phyloP scores from a whole-genome alignment of 176 grass and related monocot genomes.

The Carex scoparia region DNA sequence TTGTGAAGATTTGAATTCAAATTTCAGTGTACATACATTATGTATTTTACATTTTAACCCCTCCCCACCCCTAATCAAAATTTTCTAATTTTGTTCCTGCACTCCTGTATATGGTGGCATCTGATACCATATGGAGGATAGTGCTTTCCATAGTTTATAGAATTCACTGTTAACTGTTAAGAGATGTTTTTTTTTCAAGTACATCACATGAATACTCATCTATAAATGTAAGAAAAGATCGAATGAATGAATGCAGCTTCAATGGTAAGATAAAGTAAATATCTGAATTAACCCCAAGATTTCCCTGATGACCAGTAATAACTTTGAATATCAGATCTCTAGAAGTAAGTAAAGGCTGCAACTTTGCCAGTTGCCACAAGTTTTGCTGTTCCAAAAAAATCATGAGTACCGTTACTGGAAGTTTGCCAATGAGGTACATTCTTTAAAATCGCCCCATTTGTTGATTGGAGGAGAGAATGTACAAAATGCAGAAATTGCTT shows the following conservation, averaged over 20 bases:
- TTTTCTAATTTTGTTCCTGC: too few species aligned
- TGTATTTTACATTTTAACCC: too few species aligned
- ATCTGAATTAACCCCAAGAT: neutral
- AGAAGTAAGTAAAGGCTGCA: neutral
- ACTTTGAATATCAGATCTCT: neutral
- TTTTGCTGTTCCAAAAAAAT: neutral
- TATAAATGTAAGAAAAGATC: neutral
- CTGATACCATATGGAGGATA: too few species aligned
- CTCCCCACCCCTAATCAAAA: too few species aligned
- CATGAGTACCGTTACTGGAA: neutral
- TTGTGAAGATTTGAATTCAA: too few species aligned
- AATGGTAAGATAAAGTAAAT: neutral
- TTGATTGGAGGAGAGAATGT: constrained; percentile 14
- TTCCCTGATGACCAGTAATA: neutral
- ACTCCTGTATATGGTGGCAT: too few species aligned
- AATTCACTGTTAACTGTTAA: neutral
- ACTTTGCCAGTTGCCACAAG: neutral
- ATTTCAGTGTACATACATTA: too few species aligned
- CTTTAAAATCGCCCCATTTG: neutral
- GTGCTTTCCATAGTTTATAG: too few species aligned
- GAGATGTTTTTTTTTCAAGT: neutral
- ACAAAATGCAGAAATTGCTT: constrained; percentile 9
- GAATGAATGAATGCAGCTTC: too few species aligned
- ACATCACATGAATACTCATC: neutral
- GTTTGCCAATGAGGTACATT: constrained; percentile 1